phyloP scores from a whole-genome alignment of 352 stramenopile genomes.

The Thalassiosira hispida region DNA sequence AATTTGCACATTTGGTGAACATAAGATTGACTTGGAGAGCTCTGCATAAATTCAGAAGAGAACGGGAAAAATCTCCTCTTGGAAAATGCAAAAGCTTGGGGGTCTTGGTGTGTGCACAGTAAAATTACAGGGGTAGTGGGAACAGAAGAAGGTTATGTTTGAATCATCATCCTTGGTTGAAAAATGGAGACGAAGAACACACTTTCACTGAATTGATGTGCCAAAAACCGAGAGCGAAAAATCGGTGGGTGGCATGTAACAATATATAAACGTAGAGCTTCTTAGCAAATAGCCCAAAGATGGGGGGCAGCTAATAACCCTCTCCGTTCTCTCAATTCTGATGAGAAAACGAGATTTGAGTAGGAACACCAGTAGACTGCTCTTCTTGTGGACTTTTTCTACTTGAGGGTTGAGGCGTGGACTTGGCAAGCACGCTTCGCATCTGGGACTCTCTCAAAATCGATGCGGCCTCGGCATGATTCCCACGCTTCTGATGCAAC shows the following conservation, averaged over 20 bases:
- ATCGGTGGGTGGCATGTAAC: neutral
- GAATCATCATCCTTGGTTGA: too few relatives aligned
- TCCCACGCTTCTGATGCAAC: slow-evolving; percentile 28
- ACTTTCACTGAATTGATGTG: too few relatives aligned
- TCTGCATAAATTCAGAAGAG: neutral
- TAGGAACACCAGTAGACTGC: neutral
- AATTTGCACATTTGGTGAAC: too few relatives aligned
- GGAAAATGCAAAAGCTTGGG: neutral
- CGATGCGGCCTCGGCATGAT: slow-evolving; percentile 20
- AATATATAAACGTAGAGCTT: neutral
- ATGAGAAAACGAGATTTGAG: slow-evolving; percentile 8
- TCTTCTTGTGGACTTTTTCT: neutral
- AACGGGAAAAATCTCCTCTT: slow-evolving; percentile 8
- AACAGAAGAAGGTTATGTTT: neutral
- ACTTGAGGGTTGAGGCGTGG: neutral
- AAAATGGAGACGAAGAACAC: too few relatives aligned
- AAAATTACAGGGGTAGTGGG: neutral
- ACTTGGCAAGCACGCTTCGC: slow-evolving; percentile 27
- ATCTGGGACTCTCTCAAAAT: slow-evolving; percentile 40
- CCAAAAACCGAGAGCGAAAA: slow-evolving; percentile 1
- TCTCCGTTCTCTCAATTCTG: slow-evolving; percentile 2
- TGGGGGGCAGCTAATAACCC: neutral
- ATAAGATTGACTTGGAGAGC: too few relatives aligned
- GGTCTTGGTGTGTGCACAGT: neutral
- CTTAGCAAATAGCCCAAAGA: neutral